Percentiles rank a stretch among this genome's conserved stretches.
phyloP scores from a whole-genome alignment of 1,284 basidiomycete genomes.

The Mrakiaceae sp. region DNA sequence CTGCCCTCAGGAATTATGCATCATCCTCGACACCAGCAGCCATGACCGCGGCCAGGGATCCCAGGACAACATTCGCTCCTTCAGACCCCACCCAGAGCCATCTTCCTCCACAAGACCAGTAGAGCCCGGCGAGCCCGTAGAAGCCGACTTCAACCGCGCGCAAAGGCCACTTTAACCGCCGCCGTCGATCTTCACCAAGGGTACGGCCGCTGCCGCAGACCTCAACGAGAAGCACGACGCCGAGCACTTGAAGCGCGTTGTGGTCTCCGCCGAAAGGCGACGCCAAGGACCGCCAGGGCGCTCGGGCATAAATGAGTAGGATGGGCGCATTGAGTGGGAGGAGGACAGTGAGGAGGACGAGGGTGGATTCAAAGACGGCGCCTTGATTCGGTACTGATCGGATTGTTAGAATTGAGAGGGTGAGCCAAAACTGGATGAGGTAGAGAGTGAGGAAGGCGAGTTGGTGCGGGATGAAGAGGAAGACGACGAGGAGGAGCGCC shows the following conservation, averaged over 20 bases:
- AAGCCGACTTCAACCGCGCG: too few species aligned
- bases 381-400: conserved; percentile 19
- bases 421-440: conserved; percentile 50
- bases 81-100: too few species aligned
- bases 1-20: too few species aligned
- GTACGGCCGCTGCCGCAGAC: conserved; percentile 18
- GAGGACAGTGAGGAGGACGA: conserved; percentile 72
- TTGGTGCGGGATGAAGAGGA: conserved; percentile 74
- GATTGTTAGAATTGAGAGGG: conserved; percentile 3
- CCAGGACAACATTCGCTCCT: too few species aligned
- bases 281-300: conserved; percentile 35
- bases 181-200: conserved; percentile 2
- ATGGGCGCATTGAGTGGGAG: conserved; percentile 69
- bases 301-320: conserved; percentile 81
- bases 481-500: conserved; percentile 53
- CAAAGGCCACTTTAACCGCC: too few species aligned
- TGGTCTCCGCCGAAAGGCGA: conserved; percentile 68
- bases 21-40: too few species aligned
- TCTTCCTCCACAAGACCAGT: too few species aligned
- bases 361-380: conserved; percentile 40
- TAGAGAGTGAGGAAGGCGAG: conserved; percentile 75
- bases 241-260: conserved; percentile 52
- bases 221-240: conserved; percentile 48
- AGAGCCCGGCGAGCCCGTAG: too few species aligned
- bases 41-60: too few species aligned